phyloP scores from a whole-genome alignment of 1,284 basidiomycete species.

The Lignosus rhinocerotis region DNA sequence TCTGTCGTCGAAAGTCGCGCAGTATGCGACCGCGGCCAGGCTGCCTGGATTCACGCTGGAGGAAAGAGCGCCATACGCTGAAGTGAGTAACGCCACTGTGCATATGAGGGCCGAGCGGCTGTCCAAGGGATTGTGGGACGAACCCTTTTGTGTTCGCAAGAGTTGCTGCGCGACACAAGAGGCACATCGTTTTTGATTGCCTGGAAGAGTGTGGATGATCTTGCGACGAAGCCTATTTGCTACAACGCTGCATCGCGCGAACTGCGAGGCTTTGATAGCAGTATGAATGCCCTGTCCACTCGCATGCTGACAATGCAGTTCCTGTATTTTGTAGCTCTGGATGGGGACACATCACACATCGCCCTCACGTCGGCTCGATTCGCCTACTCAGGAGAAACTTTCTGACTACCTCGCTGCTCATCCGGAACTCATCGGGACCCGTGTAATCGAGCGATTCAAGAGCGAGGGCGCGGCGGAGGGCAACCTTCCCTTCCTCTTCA shows the following conservation, averaged over 20 bases:
- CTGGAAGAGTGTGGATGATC: no score
- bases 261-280: no score
- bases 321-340: conserved; percentile 70
- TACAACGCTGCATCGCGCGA: no score
- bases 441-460: conserved; percentile 62
- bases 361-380: conserved; percentile 58
- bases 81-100: conserved; percentile 43
- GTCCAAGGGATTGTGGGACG: neutral
- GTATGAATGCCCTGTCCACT: no score
- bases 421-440: conserved; percentile 68
- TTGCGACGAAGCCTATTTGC: no score
- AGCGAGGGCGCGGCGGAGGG: conserved; percentile 53
- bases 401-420: conserved; percentile 64
- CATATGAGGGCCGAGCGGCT: neutral
- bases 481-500: conserved; percentile 91
- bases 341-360: conserved; percentile 97
- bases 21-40: conserved; percentile 44
- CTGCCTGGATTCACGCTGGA: conserved; percentile 52
- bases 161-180: no score
- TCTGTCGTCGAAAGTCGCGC: conserved; percentile 61
- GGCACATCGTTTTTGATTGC: no score
- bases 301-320: conserved; percentile 9
- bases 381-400: conserved; percentile 48
- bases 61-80: conserved; percentile 60
- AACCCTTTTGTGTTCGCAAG: no score